Conservation (phyloP, 2,329 filamentous ascomycete species). For the Exophiala bonariae region DNA sequence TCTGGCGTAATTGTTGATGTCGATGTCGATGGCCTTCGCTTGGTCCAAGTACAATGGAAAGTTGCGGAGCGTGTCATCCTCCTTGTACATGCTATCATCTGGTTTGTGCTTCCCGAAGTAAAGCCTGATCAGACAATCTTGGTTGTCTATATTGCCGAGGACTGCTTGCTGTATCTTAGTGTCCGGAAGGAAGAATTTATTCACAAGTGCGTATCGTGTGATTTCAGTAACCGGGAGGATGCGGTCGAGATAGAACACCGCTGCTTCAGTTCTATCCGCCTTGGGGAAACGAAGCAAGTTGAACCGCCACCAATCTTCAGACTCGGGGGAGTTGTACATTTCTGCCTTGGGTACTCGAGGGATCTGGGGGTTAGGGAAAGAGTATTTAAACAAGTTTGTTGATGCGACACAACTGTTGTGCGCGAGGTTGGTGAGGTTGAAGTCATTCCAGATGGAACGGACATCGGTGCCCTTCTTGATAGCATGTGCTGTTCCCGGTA, state of each 20-base stretch:
- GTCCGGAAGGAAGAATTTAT: constrained; percentile 7
- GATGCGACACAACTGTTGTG: constrained; percentile 11
- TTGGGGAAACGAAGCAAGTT: constrained; percentile 8
- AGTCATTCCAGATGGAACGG: constrained; percentile 15
- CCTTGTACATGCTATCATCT: constrained; percentile 4
- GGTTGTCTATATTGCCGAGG: constrained; percentile 5
- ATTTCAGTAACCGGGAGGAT: constrained; percentile 10
- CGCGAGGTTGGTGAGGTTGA: constrained; percentile 12
- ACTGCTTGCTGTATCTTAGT: constrained; percentile 3
- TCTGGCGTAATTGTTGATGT: constrained; percentile 14
- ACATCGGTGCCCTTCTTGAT: constrained; percentile 12
- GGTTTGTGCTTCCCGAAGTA: constrained; percentile 14
- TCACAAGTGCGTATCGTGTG: constrained; percentile 4
- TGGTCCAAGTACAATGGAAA: constrained; percentile 20
- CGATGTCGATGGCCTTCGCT: constrained; percentile 11
- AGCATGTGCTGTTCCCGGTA: constrained; percentile 6
- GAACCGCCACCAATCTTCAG: constrained; percentile 3
- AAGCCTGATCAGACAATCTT: constrained; percentile 15
- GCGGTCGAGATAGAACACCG: constrained; percentile 12
- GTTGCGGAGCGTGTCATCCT: constrained; percentile 15
- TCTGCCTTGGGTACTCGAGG: constrained; percentile 9
- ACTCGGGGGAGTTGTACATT: constrained; percentile 8
- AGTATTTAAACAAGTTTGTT: background rate
- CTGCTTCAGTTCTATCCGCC: constrained; percentile 7
- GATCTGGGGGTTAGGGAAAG: constrained; percentile 6